These are phyloP conservation scores for Trichoderma sp. DNA, from an alignment of 2,329 filamentous ascomycete genomes.

Conservation along the genomic window DNA sequence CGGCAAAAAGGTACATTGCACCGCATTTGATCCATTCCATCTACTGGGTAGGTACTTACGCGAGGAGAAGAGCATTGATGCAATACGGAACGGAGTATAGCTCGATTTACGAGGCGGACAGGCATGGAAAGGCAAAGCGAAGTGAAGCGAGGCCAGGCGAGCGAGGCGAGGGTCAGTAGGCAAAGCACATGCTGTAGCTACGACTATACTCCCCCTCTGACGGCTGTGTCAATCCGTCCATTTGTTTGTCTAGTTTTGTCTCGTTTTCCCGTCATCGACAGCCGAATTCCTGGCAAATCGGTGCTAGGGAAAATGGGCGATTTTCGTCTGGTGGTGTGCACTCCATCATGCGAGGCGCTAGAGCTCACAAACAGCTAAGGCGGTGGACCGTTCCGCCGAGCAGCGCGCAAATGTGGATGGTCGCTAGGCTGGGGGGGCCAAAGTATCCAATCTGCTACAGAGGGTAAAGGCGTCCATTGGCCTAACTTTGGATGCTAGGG, in stretches of 20 bases:
- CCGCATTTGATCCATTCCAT: background rate
- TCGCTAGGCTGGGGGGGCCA: background rate
- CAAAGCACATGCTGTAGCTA: background rate
- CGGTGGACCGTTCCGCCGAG: constrained; percentile 3
- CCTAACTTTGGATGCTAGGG: background rate
- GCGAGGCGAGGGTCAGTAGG: background rate
- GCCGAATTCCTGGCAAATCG: background rate
- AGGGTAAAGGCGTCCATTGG: background rate
- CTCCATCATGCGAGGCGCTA: constrained; percentile 9
- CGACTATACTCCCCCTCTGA: background rate
- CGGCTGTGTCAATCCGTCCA: background rate
- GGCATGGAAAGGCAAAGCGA: background rate
- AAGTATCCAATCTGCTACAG: background rate
- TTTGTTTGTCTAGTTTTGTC: background rate
- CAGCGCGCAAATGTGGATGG: background rate
- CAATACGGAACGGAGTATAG: background rate
- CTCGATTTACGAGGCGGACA: background rate
- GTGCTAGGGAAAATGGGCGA: background rate
- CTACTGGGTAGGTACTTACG: background rate
- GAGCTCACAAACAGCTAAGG: constrained; percentile 12
- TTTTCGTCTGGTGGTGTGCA: background rate
- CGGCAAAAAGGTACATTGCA: background rate
- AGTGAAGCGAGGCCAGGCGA: background rate
- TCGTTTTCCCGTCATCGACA: background rate
- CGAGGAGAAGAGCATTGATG: background rate